Evolutionary conservation across 352 stramenopile genomes (phyloP), one percentile per base, ranked within the genome.

Genomic region (Aphanomyces stellatus): DNA sequence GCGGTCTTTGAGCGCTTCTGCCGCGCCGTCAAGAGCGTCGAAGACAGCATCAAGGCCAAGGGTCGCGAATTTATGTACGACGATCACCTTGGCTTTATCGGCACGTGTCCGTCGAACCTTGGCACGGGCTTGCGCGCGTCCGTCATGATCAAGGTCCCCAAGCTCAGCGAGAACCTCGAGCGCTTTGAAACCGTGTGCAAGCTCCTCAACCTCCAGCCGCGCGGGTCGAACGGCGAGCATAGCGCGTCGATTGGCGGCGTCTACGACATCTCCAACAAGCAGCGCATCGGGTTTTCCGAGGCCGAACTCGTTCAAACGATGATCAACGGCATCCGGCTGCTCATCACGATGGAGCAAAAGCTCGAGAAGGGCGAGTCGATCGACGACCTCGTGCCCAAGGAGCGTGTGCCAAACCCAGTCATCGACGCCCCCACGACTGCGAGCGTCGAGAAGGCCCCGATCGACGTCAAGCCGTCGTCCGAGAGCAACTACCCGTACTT

Each of bases 271-370:
- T 97, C 90, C 6, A 98, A 98, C 82, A 93, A 96, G 63, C 89
- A 96, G 51, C 78, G 91, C 49, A 88, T 98, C 62, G 93, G 93
- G 10, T 96, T 96, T 64, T 97, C 86, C 41, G 93, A 98, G 71
- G 90, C 97, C 3, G 84, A 98, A 71, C 80, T 98, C 25, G 94
- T 98, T 62, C 94, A 98, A 80, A 89, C 92, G 27, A 98, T 98
- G 91, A 97, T 98, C 59, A 88, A 98, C 69, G 93, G 93, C 28
- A 86, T 98, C 40, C 85, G 78, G 46, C 87, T 90, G 67, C 78
- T 98, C 75, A 94, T 98, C 70, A 78, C 91, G 56, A 72, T 97
- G 33, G 90, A 97, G 69, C 88, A 95, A 71, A 81, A 81, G 59
- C 70, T 96, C 33, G 94, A 94, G 71, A 80, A 80, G 34, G 88